These are phyloP conservation scores for Pichia sp. DNA, from an alignment of 1,139 yeast species.

Conservation along the genomic window DNA sequence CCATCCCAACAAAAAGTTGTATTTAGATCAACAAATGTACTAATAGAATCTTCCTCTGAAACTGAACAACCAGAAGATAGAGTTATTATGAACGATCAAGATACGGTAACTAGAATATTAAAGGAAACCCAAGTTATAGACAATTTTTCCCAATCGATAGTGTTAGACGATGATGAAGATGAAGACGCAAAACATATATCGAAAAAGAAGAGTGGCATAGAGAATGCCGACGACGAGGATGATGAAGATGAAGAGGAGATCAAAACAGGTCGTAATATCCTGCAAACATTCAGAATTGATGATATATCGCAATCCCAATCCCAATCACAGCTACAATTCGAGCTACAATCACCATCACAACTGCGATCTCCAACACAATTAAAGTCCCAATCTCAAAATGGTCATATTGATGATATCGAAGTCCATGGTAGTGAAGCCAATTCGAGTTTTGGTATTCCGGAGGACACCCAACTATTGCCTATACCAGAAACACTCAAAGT, in stretches of 20 bases:
- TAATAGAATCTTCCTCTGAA: not conserved
- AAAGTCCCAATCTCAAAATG: not conserved
- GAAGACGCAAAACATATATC: not conserved
- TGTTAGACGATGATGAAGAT: slow-evolving; percentile 8
- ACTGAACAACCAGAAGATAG: too few relatives aligned
- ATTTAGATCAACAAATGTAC: not conserved
- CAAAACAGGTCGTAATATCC: slow-evolving; percentile 1
- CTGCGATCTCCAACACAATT: not conserved
- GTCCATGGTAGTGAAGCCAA: slow-evolving; percentile 6
- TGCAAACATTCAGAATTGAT: slow-evolving; percentile 9
- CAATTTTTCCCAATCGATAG: slow-evolving; percentile 15
- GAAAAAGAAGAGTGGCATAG: not conserved
- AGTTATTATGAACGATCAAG: not conserved
- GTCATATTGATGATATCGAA: not conserved
- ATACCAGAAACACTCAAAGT: slow-evolving; percentile 7
- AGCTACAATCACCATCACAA: slow-evolving; percentile 6
- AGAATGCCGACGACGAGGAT: not conserved
- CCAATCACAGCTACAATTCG: slow-evolving; percentile 7
- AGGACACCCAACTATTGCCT: not conserved
- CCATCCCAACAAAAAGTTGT: not conserved
- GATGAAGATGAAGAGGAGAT: slow-evolving; percentile 13
- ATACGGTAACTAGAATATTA: not conserved
- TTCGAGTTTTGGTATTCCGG: not conserved
- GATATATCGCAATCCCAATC: slow-evolving; percentile 9
- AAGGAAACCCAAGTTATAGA: slow-evolving; percentile 14